Conservation (phyloP, 2,329 filamentous ascomycete genomes). For the Rhynchosporium graminicola region DNA sequence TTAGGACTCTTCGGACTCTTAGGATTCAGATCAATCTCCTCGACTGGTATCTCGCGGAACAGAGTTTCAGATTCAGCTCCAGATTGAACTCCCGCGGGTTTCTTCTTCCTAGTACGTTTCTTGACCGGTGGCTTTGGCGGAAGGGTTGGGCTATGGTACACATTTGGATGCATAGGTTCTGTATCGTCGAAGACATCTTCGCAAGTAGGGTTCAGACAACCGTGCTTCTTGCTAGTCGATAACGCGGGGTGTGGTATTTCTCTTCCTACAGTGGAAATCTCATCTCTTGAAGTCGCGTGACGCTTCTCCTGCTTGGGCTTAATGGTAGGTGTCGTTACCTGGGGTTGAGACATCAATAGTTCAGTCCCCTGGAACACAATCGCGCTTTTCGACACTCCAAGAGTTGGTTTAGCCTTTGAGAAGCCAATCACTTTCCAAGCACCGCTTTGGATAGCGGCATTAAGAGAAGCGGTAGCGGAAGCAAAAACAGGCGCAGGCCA, state of each 20-base stretch:
- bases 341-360: too few relatives aligned
- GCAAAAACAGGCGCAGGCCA: too few relatives aligned
- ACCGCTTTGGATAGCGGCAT: too few relatives aligned
- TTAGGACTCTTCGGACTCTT: neutral
- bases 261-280: neutral
- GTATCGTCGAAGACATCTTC: neutral
- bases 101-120: neutral
- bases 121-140: neutral
- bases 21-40: slow-evolving; percentile 11
- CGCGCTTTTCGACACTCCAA: too few relatives aligned
- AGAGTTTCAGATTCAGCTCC: neutral
- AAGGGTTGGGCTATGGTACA: neutral
- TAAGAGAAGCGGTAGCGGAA: too few relatives aligned
- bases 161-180: neutral
- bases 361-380: too few relatives aligned
- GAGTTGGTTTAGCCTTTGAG: too few relatives aligned
- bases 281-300: too few relatives aligned
- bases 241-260: neutral
- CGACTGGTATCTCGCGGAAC: slow-evolving; percentile 11
- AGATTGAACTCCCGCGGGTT: neutral
- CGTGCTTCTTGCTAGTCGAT: neutral
- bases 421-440: too few relatives aligned
- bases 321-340: neutral
- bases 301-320: neutral
- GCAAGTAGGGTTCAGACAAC: neutral